Conservation (phyloP, 495 filamentous ascomycete species). For the Neurospora cerealis region DNA sequence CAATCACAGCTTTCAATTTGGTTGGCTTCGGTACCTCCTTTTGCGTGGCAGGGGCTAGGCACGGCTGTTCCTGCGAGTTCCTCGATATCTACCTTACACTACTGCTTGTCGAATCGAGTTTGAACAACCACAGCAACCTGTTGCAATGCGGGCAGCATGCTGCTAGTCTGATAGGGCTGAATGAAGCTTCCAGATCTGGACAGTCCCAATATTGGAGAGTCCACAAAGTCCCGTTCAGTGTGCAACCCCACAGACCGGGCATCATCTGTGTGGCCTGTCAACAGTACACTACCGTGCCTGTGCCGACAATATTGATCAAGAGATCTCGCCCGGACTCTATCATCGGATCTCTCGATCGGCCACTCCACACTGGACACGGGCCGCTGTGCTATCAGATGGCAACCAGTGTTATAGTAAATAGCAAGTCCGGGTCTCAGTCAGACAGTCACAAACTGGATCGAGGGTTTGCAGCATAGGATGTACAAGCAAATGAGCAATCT, state of each 20-base stretch:
- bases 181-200: not conserved
- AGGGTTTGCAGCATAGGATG: not conserved
- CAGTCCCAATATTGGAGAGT: not conserved
- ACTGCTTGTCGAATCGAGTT: not conserved
- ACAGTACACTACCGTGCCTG: not conserved
- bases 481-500: not conserved
- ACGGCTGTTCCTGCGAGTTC: not conserved
- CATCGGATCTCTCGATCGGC: not conserved
- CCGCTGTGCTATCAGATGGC: not conserved
- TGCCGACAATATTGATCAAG: not conserved
- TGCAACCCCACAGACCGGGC: not conserved
- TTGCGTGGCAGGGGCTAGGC: not conserved
- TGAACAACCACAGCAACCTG: not conserved
- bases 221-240: not conserved
- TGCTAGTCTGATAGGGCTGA: not conserved
- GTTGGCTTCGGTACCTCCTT: not conserved
- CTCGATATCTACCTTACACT: not conserved
- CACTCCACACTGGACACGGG: not conserved
- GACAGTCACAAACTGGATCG: not conserved
- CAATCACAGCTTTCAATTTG: not conserved
- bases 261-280: not conserved
- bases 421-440: not conserved
- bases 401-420: not conserved
- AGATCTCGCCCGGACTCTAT: not conserved
- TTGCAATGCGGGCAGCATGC: not conserved